These are phyloP conservation scores for Termitomyces sp. DNA, from an alignment of 768 basidiomycete genomes.

Conservation along the genomic window DNA sequence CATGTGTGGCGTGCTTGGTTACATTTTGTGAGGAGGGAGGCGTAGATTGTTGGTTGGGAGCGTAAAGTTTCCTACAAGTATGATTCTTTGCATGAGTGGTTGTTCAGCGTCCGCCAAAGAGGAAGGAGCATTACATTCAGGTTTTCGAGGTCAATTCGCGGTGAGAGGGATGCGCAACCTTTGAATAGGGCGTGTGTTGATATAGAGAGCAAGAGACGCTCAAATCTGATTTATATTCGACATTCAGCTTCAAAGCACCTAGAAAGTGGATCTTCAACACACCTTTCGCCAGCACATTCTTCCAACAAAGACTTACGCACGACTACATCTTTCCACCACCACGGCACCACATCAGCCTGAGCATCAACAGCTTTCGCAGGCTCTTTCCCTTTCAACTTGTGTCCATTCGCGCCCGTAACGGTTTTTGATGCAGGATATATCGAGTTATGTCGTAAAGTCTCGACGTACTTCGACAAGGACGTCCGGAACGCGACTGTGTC, in stretches of 20 bases:
- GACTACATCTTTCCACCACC: slow-evolving; percentile 61
- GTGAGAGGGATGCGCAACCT: slow-evolving; percentile 18
- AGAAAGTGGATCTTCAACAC: slow-evolving; percentile 4
- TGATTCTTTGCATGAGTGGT: not conserved
- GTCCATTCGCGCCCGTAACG: not conserved
- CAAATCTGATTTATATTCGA: slow-evolving; percentile 36
- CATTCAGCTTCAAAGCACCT: not conserved
- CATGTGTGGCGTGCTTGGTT: slow-evolving; percentile 33
- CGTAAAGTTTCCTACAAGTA: slow-evolving; percentile 26
- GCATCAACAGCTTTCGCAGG: not conserved
- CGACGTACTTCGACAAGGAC: slow-evolving; percentile 50
- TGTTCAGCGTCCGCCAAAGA: no score
- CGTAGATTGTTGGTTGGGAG: slow-evolving; percentile 34
- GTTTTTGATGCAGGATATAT: slow-evolving; percentile 29
- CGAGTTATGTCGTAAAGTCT: slow-evolving; percentile 40
- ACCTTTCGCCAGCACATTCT: slow-evolving; percentile 54
- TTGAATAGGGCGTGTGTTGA: slow-evolving; percentile 50
- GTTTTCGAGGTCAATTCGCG: slow-evolving; percentile 9
- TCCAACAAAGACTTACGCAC: slow-evolving; percentile 56
- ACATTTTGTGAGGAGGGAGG: slow-evolving; percentile 28
- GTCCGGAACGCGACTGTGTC: slow-evolving; percentile 52
- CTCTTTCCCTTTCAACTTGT: not conserved
- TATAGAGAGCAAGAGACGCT: slow-evolving; percentile 47
- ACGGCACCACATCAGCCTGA: slow-evolving; percentile 12
- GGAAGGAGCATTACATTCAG: slow-evolving; percentile 17